Evolutionary conservation across 805 yeast genomes (phyloP).

Genomic region (Suhomyces tanzawaensis): DNA sequence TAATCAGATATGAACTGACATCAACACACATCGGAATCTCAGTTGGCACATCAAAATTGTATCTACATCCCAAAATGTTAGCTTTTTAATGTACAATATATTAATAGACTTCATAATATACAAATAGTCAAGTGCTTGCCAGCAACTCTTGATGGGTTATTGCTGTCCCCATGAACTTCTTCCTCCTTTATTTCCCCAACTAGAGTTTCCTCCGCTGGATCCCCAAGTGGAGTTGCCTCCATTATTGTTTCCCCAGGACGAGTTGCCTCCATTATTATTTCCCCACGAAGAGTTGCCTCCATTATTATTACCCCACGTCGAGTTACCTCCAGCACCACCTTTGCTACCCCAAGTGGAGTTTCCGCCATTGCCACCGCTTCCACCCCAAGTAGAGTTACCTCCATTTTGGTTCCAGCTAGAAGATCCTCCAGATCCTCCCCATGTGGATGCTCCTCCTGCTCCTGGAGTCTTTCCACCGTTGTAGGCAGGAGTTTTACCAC

Average conservation of each 20-base stretch:
- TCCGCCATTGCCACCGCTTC: conserved; percentile 12
- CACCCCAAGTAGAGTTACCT: conserved; percentile 21
- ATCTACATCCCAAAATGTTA: no score
- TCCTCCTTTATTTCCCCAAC: conserved; percentile 20
- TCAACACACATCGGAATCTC: no score
- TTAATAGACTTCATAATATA: conserved; percentile 1
- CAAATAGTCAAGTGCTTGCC: background rate
- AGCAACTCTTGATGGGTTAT: conserved; percentile 1
- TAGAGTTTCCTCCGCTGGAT: conserved; percentile 17
- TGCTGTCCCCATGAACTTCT: conserved; percentile 10
- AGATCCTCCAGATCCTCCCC: conserved; percentile 40
- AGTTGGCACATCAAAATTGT: no score
- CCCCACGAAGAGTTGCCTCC: conserved; percentile 21
- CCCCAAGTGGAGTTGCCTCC: conserved; percentile 24
- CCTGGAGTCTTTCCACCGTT: conserved; percentile 20
- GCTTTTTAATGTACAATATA: no score
- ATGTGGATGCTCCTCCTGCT: conserved; percentile 35
- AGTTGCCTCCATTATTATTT: conserved; percentile 12
- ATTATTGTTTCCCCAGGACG: conserved; percentile 16
- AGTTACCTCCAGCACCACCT: conserved; percentile 13
- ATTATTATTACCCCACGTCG: conserved; percentile 15
- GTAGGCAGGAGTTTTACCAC: conserved; percentile 18
- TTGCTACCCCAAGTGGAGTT: conserved; percentile 17
- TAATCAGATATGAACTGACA: no score
- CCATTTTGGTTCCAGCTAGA: conserved; percentile 20